These are phyloP conservation scores for Farysia itapuensis DNA, from an alignment of 1,284 basidiomycete genomes.

Conservation along the genomic window DNA sequence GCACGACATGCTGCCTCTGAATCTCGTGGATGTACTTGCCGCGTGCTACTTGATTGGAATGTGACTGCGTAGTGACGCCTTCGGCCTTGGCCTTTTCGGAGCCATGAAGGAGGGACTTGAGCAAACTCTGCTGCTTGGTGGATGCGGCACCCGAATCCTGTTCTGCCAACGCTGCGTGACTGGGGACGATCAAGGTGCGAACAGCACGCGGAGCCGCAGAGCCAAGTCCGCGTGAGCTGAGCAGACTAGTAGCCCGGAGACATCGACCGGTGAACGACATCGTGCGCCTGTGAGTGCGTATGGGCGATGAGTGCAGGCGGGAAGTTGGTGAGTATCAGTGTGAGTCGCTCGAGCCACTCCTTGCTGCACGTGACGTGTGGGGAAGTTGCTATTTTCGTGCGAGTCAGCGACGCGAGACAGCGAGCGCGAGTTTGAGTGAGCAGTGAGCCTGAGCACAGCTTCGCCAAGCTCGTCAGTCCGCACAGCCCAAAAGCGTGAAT, in stretches of 20 bases:
- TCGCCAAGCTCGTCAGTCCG: too few relatives aligned
- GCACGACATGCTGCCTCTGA: slow-evolving; percentile 45
- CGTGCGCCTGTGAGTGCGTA: too few relatives aligned
- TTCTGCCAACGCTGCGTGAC: slow-evolving; percentile 6
- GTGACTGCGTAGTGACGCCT: slow-evolving; percentile 31
- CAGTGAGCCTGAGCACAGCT: too few relatives aligned
- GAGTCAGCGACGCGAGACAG: too few relatives aligned
- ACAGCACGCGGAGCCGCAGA: slow-evolving; percentile 6
- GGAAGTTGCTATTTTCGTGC: too few relatives aligned
- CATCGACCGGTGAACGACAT: slow-evolving; percentile 17
- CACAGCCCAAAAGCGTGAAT: too few relatives aligned
- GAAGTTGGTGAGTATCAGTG: too few relatives aligned
- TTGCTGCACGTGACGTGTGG: too few relatives aligned
- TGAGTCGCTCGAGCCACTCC: too few relatives aligned
- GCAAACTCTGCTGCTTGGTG: slow-evolving; percentile 20
- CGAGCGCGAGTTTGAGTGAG: too few relatives aligned
- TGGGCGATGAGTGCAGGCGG: too few relatives aligned
- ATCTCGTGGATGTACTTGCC: slow-evolving; percentile 57
- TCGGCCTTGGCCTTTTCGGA: slow-evolving; percentile 43
- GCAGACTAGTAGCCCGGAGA: slow-evolving; percentile 15
- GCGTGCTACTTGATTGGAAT: slow-evolving; percentile 39
- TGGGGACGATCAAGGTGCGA: slow-evolving; percentile 27
- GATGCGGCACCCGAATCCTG: too few relatives aligned
- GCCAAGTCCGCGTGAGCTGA: slow-evolving; percentile 4
- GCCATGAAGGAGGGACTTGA: slow-evolving; percentile 50